Evolutionary conservation across 148 eudicot species (phyloP), one percentile per base, ranked within the genome.

Genomic region (Silene latifolia): DNA sequence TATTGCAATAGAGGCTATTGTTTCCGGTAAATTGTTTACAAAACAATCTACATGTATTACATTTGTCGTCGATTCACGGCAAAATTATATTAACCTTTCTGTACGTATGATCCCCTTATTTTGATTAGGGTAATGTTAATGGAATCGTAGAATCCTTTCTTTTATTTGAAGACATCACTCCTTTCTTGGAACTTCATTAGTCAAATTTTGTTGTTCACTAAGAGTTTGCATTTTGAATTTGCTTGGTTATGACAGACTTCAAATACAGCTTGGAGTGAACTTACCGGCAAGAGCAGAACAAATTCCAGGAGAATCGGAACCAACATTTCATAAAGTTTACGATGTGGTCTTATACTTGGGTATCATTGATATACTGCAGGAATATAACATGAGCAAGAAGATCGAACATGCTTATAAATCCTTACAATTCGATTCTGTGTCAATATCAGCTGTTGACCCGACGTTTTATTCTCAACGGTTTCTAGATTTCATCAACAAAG

Each of bases 281-380:
- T 92, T 95, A 93, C 99, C 97, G 61, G 94, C 99, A 17, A 89
- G 99, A 80, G 99, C 99, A 62, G 97, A 95, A 77, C 91, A 53
- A 53, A 79, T 76, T 17, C 83, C 88, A 10, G 92, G 83, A 46
- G 76, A 80, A 35, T 82, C 86, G 23, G 80, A 79, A 62, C 60
- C 67, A 54, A 82, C 82, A 71, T 88, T 85, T 77, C 96, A 83
- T 32, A 89, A 90, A 82, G 94, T 84, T 21, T 92, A 95, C 32
- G 98, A 92, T 71, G 98, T 95, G 3, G 99, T 95, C 35, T 68
- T 95, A 57, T 95, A 92, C 87, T 80, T 95, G 68, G 99, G 99
- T 65, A 89, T 95, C 60, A 95, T 95, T 13, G 99, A 95, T 85
- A 95, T 95, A 73, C 81, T 95, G 78, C 99, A 92, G 77, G 98